These are phyloP conservation scores for Chalara sp. DNA, from an alignment of 2,329 filamentous ascomycete species.

Conservation along the genomic window DNA sequence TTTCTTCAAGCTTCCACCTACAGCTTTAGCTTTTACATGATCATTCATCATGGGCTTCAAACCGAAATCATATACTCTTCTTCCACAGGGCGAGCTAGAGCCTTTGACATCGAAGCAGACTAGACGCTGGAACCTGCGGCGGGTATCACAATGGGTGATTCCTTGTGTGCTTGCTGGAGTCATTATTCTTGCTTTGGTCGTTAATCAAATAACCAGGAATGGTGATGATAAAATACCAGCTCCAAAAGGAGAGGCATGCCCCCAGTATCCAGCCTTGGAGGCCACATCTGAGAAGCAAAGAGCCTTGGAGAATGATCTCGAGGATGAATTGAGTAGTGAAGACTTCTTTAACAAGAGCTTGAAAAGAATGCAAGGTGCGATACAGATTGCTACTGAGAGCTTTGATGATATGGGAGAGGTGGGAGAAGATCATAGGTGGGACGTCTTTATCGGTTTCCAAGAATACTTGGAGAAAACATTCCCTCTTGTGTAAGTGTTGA, in stretches of 20 bases:
- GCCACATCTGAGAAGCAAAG: not conserved
- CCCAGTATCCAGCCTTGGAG: constrained; percentile 15
- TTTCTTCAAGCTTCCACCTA: too few relatives aligned
- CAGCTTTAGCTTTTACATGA: too few relatives aligned
- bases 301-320: constrained; percentile 11
- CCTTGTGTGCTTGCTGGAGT: not conserved
- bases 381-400: constrained; percentile 46
- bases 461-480: constrained; percentile 41
- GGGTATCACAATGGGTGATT: not conserved
- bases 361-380: constrained; percentile 37
- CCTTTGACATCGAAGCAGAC: not conserved
- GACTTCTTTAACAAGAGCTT: constrained; percentile 15
- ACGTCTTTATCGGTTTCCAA: constrained; percentile 44
- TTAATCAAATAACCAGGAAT: not conserved
- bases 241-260: constrained; percentile 10
- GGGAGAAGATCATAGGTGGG: constrained; percentile 47
- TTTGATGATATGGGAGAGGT: constrained; percentile 50
- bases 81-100: not conserved
- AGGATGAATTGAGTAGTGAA: constrained; percentile 10
- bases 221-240: not conserved
- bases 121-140: not conserved
- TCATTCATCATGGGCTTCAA: too few relatives aligned
- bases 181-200: not conserved
- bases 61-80: not conserved
- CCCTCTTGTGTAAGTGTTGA: constrained; percentile 37